Percentiles rank a stretch among this genome's conserved stretches.
These are phyloP conservation scores for Bipolaris cookei DNA, from an alignment of 2,329 filamentous ascomycete species.

Conservation along the genomic window DNA sequence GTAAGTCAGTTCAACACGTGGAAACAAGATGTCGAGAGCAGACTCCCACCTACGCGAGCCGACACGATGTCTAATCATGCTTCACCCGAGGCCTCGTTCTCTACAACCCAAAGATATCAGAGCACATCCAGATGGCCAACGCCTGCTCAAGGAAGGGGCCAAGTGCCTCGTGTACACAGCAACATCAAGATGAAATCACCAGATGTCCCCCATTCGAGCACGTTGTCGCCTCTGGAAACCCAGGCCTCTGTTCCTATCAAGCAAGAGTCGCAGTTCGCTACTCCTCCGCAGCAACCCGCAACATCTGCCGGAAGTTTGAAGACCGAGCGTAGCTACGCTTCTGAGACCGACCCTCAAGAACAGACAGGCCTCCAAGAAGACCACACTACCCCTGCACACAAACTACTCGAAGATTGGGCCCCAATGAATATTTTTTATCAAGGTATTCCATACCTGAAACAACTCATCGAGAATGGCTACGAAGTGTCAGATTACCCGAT, in stretches of 20 bases:
- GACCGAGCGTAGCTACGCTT: constrained; percentile 36
- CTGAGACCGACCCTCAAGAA: no score
- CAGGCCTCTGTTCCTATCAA: constrained; percentile 42
- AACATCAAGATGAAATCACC: constrained; percentile 46
- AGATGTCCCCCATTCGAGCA: constrained; percentile 31
- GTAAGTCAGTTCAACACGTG: no score
- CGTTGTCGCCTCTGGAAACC: constrained; percentile 38
- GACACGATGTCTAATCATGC: no score
- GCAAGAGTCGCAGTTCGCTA: constrained; percentile 32
- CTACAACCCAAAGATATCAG: constrained; percentile 32
- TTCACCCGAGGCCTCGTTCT: constrained; percentile 39
- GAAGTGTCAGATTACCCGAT: no score
- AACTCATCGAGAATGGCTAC: no score
- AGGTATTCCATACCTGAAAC: no score
- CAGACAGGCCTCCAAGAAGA: no score
- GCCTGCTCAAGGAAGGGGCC: constrained; percentile 36
- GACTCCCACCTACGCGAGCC: no score
- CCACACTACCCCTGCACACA: no score
- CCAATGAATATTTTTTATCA: no score
- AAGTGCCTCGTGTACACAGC: constrained; percentile 37
- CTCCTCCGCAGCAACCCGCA: constrained; percentile 36
- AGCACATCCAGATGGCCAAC: constrained; percentile 38
- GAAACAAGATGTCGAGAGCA: no score
- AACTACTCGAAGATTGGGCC: no score
- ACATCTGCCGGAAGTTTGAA: constrained; percentile 45